Conservation (phyloP, 225 moss, liverwort and hornwort genomes). For the Climacium dendroides region DNA sequence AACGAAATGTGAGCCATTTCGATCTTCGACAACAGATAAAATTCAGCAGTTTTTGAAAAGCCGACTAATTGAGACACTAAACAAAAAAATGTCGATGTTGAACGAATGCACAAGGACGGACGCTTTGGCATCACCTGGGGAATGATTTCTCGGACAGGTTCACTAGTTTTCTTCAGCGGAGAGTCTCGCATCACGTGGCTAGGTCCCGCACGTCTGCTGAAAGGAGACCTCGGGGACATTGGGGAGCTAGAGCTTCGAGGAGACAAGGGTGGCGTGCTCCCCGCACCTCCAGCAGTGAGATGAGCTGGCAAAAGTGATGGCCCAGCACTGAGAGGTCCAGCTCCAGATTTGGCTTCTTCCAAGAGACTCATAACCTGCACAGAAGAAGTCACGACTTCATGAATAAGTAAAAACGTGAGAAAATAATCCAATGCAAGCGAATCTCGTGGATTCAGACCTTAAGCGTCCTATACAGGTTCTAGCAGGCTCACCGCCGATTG, state of each 20-base stretch:
- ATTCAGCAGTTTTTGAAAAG: not conserved
- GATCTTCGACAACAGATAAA: not conserved
- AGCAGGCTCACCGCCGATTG: not conserved
- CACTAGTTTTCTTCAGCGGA: slow-evolving; percentile 83
- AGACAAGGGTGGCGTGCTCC: slow-evolving; percentile 91
- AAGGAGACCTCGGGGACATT: slow-evolving; percentile 90
- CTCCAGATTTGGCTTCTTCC: slow-evolving; percentile 86
- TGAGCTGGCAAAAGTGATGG: slow-evolving; percentile 45
- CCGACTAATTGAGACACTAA: not conserved
- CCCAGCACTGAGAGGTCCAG: slow-evolving; percentile 32
- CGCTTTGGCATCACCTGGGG: slow-evolving; percentile 54
- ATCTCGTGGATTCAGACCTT: not conserved
- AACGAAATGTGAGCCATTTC: not conserved
- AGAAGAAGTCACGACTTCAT: not conserved
- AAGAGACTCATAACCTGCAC: slow-evolving; percentile 80
- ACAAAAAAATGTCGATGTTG: not conserved
- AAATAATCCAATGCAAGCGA: not conserved
- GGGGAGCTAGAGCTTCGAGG: slow-evolving; percentile 82
- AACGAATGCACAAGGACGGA: not conserved
- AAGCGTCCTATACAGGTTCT: not conserved
- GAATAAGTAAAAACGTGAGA: not conserved
- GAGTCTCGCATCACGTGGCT: slow-evolving; percentile 62
- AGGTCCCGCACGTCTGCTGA: slow-evolving; percentile 79
- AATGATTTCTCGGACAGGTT: slow-evolving; percentile 79
- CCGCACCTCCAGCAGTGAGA: slow-evolving; percentile 47